These are phyloP conservation scores for Physcomitrellopsis africana DNA, from an alignment of 225 moss, liverwort and hornwort species.

Conservation along the genomic window DNA sequence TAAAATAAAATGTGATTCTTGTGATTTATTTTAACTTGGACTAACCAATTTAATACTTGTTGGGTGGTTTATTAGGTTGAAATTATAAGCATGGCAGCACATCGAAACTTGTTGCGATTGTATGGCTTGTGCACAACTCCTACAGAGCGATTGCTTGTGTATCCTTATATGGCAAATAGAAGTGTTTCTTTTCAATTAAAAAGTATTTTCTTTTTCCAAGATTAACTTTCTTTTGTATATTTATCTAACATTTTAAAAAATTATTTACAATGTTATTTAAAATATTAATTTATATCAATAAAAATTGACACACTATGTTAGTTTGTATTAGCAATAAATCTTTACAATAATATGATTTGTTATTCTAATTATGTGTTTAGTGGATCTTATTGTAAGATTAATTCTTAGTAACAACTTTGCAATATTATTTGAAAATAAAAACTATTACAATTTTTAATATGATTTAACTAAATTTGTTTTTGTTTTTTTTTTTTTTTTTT, in stretches of 20 bases:
- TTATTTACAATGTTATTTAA: no score
- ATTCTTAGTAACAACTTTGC: no score
- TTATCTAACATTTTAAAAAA: no score
- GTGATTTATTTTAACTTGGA: not conserved
- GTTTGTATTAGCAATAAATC: not conserved
- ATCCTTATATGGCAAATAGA: conserved; percentile 86
- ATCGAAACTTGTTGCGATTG: conserved; percentile 82
- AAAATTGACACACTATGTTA: no score
- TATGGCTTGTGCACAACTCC: conserved; percentile 87
- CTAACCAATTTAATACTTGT: not conserved
- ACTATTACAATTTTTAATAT: no score
- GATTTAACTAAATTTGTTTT: no score
- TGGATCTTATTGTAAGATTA: not conserved
- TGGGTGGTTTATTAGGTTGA: conserved; percentile 57
- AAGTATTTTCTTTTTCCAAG: conserved; percentile 41
- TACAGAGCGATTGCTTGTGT: conserved; percentile 85
- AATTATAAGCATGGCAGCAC: conserved; percentile 95
- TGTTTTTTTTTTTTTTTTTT: no score
- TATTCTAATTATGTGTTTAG: not conserved
- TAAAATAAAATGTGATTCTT: conserved; percentile 6
- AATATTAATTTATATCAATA: no score
- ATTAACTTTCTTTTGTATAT: no score
- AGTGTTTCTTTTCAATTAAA: conserved; percentile 79
- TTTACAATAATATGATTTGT: not conserved
- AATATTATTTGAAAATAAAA: no score